These are phyloP conservation scores for Leccinum boreale DNA, from an alignment of 768 basidiomycete genomes.

Conservation along the genomic window DNA sequence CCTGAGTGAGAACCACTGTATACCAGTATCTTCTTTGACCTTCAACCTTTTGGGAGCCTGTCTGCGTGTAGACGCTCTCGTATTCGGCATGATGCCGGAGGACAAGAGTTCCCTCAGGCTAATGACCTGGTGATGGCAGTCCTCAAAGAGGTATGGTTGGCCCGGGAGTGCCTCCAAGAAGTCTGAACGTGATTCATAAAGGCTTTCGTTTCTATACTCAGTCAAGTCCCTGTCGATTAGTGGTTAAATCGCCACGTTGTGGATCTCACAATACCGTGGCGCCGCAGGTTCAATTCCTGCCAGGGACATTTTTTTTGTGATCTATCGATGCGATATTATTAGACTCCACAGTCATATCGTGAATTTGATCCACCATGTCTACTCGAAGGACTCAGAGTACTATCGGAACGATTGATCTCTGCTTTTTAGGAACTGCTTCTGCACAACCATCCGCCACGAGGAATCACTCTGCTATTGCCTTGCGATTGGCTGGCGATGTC, in stretches of 20 bases:
- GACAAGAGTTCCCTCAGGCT: not conserved
- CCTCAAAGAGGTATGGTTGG: no score
- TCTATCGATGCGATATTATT: no score
- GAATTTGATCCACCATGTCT: slow-evolving; percentile 10
- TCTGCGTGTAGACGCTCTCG: slow-evolving; percentile 7
- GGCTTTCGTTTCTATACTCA: no score
- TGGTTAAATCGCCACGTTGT: slow-evolving; percentile 43
- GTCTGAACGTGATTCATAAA: no score
- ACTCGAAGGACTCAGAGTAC: slow-evolving; percentile 7
- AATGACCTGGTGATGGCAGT: not conserved
- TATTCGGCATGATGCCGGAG: slow-evolving; percentile 8
- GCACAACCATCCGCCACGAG: slow-evolving; percentile 77
- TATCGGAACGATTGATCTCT: slow-evolving; percentile 47
- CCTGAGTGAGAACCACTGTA: not conserved
- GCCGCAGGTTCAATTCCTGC: slow-evolving; percentile 37
- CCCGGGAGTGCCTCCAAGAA: no score
- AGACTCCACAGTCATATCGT: no score
- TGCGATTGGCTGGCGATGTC: slow-evolving; percentile 64
- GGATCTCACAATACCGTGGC: slow-evolving; percentile 34
- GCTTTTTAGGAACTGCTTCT: slow-evolving; percentile 80
- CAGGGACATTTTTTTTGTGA: slow-evolving; percentile 24
- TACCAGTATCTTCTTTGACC: not conserved
- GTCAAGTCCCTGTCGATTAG: slow-evolving; percentile 40
- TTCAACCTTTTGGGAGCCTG: not conserved
- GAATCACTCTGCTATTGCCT: slow-evolving; percentile 71